phyloP scores from a whole-genome alignment of 2,329 filamentous ascomycete genomes.

The Colletotrichum tamarilloi region DNA sequence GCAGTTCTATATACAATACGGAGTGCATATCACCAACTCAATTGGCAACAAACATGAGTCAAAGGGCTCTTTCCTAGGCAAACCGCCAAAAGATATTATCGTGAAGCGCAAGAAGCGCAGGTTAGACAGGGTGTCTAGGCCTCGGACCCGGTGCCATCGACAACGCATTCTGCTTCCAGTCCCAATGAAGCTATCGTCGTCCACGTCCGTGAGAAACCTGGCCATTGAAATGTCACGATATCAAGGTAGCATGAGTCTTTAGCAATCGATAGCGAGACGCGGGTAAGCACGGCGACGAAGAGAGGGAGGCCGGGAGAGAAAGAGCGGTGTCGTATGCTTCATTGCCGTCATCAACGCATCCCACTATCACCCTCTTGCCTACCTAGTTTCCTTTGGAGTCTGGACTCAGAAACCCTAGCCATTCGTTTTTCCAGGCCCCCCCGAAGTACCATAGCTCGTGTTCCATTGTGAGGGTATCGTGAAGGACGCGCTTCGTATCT shows the following conservation, averaged over 20 bases:
- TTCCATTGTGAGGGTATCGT: not conserved
- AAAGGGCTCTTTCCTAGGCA: not conserved
- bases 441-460: not conserved
- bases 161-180: not conserved
- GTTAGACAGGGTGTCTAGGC: not conserved
- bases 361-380: not conserved
- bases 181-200: not conserved
- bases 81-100: constrained; percentile 3
- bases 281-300: not conserved
- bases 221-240: not conserved
- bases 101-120: constrained; percentile 29
- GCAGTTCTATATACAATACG: constrained; percentile 11
- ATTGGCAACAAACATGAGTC: constrained; percentile 5
- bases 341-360: constrained; percentile 7
- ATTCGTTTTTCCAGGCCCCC: not conserved
- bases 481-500: not conserved
- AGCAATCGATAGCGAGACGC: not conserved
- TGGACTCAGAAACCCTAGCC: not conserved
- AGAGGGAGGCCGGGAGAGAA: not conserved
- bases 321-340: constrained; percentile 15
- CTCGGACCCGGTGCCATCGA: not conserved
- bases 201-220: not conserved
- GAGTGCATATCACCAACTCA: constrained; percentile 1
- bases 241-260: not conserved
- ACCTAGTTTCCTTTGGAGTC: not conserved